Evolutionary conservation across 148 eudicot species (phyloP).

Genomic region (Chenopodium suecicum): DNA sequence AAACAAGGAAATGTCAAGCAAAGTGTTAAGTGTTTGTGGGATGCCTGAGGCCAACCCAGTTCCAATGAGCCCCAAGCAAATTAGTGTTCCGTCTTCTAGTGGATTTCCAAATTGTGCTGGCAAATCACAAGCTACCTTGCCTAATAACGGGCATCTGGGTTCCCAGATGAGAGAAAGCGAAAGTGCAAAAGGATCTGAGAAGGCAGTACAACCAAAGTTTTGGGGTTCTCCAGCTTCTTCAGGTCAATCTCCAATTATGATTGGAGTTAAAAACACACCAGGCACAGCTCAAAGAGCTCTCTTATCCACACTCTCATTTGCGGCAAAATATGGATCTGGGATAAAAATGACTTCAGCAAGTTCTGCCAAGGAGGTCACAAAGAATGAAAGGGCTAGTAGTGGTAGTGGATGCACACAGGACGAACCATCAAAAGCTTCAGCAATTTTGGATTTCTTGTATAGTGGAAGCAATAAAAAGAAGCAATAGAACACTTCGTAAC

Average conservation of each 20-base stretch:
- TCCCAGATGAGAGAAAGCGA: constrained; percentile 21
- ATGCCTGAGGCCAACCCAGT: background rate
- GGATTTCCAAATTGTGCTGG: constrained; percentile 5
- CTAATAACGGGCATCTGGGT: constrained; percentile 13
- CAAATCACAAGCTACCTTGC: constrained; percentile 10
- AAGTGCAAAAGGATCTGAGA: constrained; percentile 19
- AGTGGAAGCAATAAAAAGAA: constrained; percentile 14
- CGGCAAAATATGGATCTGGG: constrained; percentile 49
- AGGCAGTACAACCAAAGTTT: constrained; percentile 7
- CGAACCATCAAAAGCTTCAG: constrained; percentile 27
- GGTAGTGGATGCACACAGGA: constrained; percentile 21
- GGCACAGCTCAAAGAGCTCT: constrained; percentile 54
- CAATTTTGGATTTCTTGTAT: constrained; percentile 33
- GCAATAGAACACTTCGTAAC: constrained; percentile 6
- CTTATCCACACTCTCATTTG: constrained; percentile 63
- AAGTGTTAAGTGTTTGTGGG: background rate
- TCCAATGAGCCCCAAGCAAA: constrained; percentile 6
- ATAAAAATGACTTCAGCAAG: constrained; percentile 34
- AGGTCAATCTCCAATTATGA: constrained; percentile 3
- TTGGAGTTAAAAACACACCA: constrained; percentile 19
- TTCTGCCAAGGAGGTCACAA: constrained; percentile 10
- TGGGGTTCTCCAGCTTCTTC: constrained; percentile 26
- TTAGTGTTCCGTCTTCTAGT: constrained; percentile 4
- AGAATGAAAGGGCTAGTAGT: constrained; percentile 18
- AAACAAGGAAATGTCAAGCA: background rate